These are phyloP conservation scores for Whalleya microplaca DNA, from an alignment of 2,329 filamentous ascomycete species.

Conservation along the genomic window DNA sequence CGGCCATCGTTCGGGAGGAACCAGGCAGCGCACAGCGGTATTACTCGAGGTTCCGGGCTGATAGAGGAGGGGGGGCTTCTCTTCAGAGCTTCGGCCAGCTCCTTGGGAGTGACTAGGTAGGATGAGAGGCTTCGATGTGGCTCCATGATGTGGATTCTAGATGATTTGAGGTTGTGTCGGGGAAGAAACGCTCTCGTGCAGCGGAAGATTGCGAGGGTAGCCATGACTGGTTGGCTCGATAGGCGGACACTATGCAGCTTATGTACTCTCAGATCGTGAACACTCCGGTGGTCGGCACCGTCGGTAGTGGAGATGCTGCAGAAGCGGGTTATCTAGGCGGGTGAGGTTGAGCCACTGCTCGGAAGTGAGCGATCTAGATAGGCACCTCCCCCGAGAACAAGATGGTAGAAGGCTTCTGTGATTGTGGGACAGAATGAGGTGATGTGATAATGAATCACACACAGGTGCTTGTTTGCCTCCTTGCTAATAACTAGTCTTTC, in stretches of 20 bases:
- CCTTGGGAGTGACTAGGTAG: slow-evolving; percentile 83
- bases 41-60: slow-evolving; percentile 78
- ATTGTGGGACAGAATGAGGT: slow-evolving; percentile 13
- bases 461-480: neutral
- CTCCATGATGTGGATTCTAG: slow-evolving; percentile 41
- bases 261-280: slow-evolving; percentile 20
- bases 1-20: slow-evolving; percentile 92
- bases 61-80: slow-evolving; percentile 80
- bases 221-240: slow-evolving; percentile 42
- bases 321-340: slow-evolving; percentile 2
- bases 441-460: slow-evolving; percentile 22
- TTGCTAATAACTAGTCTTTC: neutral
- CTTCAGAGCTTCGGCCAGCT: slow-evolving; percentile 80
- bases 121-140: slow-evolving; percentile 67
- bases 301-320: slow-evolving; percentile 19
- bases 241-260: slow-evolving; percentile 16
- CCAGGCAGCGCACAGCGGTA: slow-evolving; percentile 92
- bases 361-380: slow-evolving; percentile 17
- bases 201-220: slow-evolving; percentile 47
- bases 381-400: slow-evolving; percentile 17
- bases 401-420: slow-evolving; percentile 10
- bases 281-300: slow-evolving; percentile 23
- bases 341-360: slow-evolving; percentile 16
- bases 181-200: slow-evolving; percentile 45
- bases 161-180: slow-evolving; percentile 40